Percentiles rank a stretch among this genome's conserved stretches.
Conservation (phyloP, 257 asterid species). For the Capsicum pubescens region DNA sequence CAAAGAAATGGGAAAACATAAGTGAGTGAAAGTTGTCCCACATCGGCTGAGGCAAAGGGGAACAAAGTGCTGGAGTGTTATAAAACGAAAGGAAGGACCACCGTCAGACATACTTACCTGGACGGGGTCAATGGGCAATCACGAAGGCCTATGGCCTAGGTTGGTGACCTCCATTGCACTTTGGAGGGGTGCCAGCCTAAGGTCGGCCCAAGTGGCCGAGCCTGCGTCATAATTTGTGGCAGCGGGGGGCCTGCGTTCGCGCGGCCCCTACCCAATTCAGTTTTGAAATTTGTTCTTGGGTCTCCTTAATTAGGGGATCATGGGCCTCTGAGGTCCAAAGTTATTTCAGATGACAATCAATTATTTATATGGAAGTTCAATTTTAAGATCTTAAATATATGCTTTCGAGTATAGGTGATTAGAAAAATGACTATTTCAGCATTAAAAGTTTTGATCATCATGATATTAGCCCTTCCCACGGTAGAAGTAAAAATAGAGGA, state of each 20-base stretch:
- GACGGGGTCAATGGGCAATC: conserved; percentile 51
- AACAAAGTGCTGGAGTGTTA: neutral
- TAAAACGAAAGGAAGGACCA: neutral
- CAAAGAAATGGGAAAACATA: no score
- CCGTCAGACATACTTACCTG: conserved; percentile 35
- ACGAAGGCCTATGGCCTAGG: conserved; percentile 45
- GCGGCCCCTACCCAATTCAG: conserved; percentile 21
- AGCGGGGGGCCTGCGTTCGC: conserved; percentile 32
- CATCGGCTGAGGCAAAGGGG: neutral
- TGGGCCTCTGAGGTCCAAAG: no score
- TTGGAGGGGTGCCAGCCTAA: conserved; percentile 33
- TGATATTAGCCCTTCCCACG: no score
- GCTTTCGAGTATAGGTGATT: no score
- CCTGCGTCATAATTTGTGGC: conserved; percentile 38
- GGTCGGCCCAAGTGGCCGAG: conserved; percentile 33
- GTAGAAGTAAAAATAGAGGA: no score
- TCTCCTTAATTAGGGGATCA: no score
- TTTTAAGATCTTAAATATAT: no score
- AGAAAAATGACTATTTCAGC: no score
- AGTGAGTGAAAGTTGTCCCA: neutral
- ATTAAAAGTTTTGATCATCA: no score
- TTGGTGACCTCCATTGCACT: conserved; percentile 44
- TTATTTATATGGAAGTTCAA: no score
- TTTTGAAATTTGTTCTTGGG: no score
- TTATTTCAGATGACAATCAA: no score